Percentiles rank a stretch among this genome's conserved stretches.
Evolutionary conservation across 345 rosid species (phyloP).

Genomic region (Jatropha curcas): DNA sequence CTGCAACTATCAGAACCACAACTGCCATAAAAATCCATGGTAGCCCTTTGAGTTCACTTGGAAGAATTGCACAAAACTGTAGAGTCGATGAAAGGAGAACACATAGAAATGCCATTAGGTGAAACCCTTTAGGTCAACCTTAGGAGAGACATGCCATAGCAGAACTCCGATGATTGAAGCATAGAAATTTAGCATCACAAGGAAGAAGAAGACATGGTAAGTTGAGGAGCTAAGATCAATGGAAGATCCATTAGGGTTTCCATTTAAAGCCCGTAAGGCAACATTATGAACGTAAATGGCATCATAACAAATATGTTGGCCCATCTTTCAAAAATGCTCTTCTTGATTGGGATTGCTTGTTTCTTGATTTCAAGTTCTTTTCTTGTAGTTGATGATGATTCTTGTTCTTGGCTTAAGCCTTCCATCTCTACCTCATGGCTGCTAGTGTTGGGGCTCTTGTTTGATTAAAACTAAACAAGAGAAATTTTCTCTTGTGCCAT

Average conservation of each 20-base stretch:
- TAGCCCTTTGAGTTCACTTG: neutral
- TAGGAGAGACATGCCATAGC: neutral
- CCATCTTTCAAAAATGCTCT: neutral
- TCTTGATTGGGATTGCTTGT: neutral
- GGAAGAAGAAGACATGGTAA: neutral
- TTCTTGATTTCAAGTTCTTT: neutral
- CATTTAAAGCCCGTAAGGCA: conserved; percentile 4
- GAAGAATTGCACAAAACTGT: conserved; percentile 4
- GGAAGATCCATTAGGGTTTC: neutral
- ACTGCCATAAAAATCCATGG: conserved; percentile 11
- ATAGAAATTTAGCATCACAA: conserved; percentile 8
- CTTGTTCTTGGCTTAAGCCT: neutral
- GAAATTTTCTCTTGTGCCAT: no score
- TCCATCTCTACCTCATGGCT: neutral
- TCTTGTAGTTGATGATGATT: no score
- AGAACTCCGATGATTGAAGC: conserved; percentile 4
- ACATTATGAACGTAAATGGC: conserved; percentile 11
- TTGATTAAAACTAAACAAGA: no score
- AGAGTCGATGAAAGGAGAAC: conserved; percentile 6
- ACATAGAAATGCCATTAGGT: conserved; percentile 6
- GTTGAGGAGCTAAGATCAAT: neutral
- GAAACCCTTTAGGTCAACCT: neutral
- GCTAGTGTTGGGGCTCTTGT: neutral
- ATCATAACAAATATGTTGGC: conserved; percentile 2
- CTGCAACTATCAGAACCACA: neutral